Base-by-base conservation (phyloP, 805 yeast genomes). In the Metschnikowia gelsemii region DNA sequence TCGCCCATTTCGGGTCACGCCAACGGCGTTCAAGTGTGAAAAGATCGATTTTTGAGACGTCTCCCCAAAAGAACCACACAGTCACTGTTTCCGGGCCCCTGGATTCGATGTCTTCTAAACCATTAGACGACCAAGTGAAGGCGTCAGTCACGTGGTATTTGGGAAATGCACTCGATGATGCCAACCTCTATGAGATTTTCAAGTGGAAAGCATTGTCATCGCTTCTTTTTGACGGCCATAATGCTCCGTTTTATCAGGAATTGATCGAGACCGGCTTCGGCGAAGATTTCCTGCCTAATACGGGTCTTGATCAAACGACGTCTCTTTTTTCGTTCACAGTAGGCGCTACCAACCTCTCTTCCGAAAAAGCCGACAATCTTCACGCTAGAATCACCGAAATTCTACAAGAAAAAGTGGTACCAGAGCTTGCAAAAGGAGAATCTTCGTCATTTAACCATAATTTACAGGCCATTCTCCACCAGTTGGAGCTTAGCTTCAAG, bases 141-240 rank as follows among this genome's bases (percentile, higher is more conserved):
- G 68, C 85, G 1, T 88, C 96, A 0, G 59, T 93, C 45, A 88
- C 98, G 1, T 93, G 98, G 98, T 71, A 78, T 48, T 78, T 86
- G 47, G 96, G 96, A 6, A 64, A 74, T 13, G 87, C 96, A 2
- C 57, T 70, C 8, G 70, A 68, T 4, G 82, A 84, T 52, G 19
- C 40, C 2, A 58, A 54, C 35, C 71, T 75, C 8, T 84, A 85
- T 55, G 83, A 80, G 39, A 69, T 88, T 0, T 85, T 90, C 59
- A 72, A 84, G 32, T 70, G 89, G 73, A 83, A 82, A 43, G 67
- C 89, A 8, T 64, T 89, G 35, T 78, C 86, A 16, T 76, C 82
- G 18, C 66, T 93, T 38, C 68, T 93, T 24, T 77, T 83, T 50
- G 96, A 87, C 58, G 98, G 98, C 2, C 98, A 91, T 57, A 84